Conservation (phyloP, 1,139 yeast genomes). For the Meyerozyma guilliermondii region DNA sequence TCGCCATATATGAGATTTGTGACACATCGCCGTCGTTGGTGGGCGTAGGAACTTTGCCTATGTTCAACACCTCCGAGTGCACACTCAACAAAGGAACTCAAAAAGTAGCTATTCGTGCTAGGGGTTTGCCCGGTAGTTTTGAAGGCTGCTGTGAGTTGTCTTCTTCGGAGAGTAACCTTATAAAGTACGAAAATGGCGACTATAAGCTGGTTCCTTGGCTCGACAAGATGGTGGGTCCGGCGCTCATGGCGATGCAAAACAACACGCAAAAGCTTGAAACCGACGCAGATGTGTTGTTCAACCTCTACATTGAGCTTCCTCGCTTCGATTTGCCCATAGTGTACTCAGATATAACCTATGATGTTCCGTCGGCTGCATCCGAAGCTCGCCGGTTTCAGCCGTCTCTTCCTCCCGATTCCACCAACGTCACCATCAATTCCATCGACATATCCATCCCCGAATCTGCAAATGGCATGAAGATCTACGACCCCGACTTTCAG, state of each 20-base stretch:
- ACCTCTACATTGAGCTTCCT: slow-evolving; percentile 64
- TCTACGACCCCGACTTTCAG: slow-evolving; percentile 39
- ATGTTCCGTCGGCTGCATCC: slow-evolving; percentile 8
- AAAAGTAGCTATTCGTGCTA: slow-evolving; percentile 23
- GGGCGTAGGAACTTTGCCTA: slow-evolving; percentile 54
- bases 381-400: slow-evolving; percentile 1
- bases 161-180: slow-evolving; percentile 44
- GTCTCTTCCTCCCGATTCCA: slow-evolving; percentile 3
- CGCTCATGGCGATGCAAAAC: slow-evolving; percentile 19
- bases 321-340: slow-evolving; percentile 80
- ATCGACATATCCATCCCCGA: slow-evolving; percentile 28
- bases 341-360: slow-evolving; percentile 52
- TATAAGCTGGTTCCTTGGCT: slow-evolving; percentile 66
- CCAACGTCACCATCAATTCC: slow-evolving; percentile 29
- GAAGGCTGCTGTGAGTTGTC: slow-evolving; percentile 1
- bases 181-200: slow-evolving; percentile 67
- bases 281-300: slow-evolving; percentile 25
- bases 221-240: slow-evolving; percentile 60
- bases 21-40: slow-evolving; percentile 46
- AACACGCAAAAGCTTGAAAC: slow-evolving; percentile 1
- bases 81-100: slow-evolving; percentile 40
- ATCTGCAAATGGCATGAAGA: slow-evolving; percentile 14
- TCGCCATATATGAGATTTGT: slow-evolving; percentile 63
- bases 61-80: slow-evolving; percentile 50
- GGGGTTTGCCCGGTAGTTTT: neutral